phyloP scores from a whole-genome alignment of 140 eudicot genomes.

The Erigeron philadelphicus region DNA sequence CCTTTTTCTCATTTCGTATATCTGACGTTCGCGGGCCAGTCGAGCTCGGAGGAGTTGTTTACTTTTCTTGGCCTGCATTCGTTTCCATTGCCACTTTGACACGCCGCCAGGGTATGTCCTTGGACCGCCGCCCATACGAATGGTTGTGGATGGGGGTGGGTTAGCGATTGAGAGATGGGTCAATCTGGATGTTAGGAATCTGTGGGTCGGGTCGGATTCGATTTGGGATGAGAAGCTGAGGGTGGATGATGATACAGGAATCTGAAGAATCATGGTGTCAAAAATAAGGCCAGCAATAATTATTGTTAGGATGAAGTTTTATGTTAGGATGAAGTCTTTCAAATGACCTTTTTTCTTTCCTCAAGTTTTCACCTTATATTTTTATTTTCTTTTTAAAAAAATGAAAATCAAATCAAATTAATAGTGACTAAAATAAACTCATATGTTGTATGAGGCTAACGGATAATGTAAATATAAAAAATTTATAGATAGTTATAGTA shows the following conservation, averaged over 20 bases:
- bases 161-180: constrained; percentile 38
- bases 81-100: constrained; percentile 93
- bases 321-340: too few species aligned
- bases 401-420: too few species aligned
- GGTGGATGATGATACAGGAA: constrained; percentile 1
- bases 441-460: too few species aligned
- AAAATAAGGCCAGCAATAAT: too few species aligned
- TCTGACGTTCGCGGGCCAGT: constrained; percentile 77
- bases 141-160: constrained; percentile 35
- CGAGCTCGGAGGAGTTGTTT: constrained; percentile 87
- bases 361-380: too few species aligned
- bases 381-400: too few species aligned
- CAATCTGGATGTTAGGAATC: constrained; percentile 42
- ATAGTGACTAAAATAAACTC: too few species aligned
- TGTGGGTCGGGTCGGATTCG: constrained; percentile 31
- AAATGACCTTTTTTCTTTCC: too few species aligned
- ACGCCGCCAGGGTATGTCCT: constrained; percentile 98
- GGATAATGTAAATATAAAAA: too few species aligned
- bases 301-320: too few species aligned
- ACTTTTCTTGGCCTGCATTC: constrained; percentile 79
- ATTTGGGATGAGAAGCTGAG: constrained; percentile 43
- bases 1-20: constrained; percentile 89
- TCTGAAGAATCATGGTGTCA: too few species aligned
- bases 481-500: too few species aligned
- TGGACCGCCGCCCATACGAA: constrained; percentile 99